Percentiles rank a stretch among this genome's conserved stretches.
Conservation (phyloP, 495 filamentous ascomycete species). For the Lichenothelia convexa region DNA sequence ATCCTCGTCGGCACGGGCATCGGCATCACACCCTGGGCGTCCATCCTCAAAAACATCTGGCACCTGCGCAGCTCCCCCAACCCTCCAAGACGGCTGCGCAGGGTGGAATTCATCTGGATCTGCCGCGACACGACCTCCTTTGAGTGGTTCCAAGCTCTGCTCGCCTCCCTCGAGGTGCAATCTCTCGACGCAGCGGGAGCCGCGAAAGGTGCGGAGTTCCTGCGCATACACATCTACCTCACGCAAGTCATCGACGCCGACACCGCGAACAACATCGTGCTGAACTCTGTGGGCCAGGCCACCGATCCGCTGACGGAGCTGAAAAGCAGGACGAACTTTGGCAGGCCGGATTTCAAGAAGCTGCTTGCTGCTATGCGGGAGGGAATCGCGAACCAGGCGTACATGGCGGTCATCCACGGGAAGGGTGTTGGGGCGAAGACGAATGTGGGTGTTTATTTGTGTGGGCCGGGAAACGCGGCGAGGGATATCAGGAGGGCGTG, state of each 20-base stretch:
- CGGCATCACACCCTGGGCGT: slow-evolving; percentile 93
- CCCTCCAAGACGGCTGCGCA: slow-evolving; percentile 67
- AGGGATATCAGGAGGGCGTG: slow-evolving; percentile 73
- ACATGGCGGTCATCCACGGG: slow-evolving; percentile 54
- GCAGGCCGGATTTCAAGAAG: slow-evolving; percentile 72
- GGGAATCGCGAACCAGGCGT: slow-evolving; percentile 68
- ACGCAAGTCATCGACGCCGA: slow-evolving; percentile 85
- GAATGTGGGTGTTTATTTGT: slow-evolving; percentile 96
- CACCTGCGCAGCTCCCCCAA: slow-evolving; percentile 75
- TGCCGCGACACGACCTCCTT: slow-evolving; percentile 93
- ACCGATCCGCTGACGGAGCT: slow-evolving; percentile 87
- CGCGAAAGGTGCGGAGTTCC: slow-evolving; percentile 57
- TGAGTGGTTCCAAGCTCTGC: slow-evolving; percentile 94
- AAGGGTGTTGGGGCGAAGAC: slow-evolving; percentile 53
- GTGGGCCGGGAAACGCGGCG: slow-evolving; percentile 65
- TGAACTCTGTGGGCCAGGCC: slow-evolving; percentile 77
- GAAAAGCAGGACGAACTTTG: slow-evolving; percentile 80
- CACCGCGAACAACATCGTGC: slow-evolving; percentile 85
- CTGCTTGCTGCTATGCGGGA: slow-evolving; percentile 75
- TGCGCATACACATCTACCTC: slow-evolving; percentile 95
- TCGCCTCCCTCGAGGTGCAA: slow-evolving; percentile 82
- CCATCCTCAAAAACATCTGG: slow-evolving; percentile 98
- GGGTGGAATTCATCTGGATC: slow-evolving; percentile 98
- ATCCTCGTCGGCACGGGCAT: slow-evolving; percentile 95
- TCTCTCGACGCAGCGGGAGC: slow-evolving; percentile 44